Conservation (phyloP, 805 yeast genomes). For the Yamadazyma nakazawae region DNA sequence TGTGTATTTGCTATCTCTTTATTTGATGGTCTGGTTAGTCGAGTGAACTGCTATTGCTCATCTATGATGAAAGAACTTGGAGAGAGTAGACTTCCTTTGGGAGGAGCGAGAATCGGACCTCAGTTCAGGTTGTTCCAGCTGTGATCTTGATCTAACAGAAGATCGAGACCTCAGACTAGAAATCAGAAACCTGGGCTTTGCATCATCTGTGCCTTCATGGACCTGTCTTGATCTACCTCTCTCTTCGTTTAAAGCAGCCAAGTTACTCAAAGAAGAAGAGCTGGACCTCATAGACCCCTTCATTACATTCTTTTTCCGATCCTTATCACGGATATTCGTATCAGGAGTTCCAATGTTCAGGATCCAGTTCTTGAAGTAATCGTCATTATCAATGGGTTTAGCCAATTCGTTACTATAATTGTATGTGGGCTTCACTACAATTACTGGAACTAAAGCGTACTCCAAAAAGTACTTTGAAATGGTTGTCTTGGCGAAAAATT, state of each 20-base stretch:
- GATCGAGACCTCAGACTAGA: conserved; percentile 19
- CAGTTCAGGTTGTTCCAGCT: conserved; percentile 11
- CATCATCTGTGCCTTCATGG: not conserved
- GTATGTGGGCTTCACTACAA: conserved; percentile 40
- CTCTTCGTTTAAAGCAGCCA: conserved; percentile 7
- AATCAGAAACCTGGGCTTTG: conserved; percentile 5
- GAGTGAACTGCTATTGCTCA: not conserved
- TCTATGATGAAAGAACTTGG: conserved; percentile 15
- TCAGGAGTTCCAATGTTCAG: conserved; percentile 22
- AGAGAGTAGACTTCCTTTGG: conserved; percentile 8
- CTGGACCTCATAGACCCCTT: conserved; percentile 9
- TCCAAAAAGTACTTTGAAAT: conserved; percentile 39
- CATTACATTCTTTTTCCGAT: conserved; percentile 11
- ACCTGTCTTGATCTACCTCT: conserved; percentile 11
- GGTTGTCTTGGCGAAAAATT: conserved; percentile 32
- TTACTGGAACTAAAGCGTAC: conserved; percentile 44
- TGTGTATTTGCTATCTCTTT: not conserved
- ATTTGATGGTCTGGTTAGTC: not conserved
- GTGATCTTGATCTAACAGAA: conserved; percentile 18
- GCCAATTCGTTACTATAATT: conserved; percentile 27
- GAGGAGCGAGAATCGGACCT: conserved; percentile 9
- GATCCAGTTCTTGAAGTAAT: conserved; percentile 37
- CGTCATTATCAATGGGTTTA: conserved; percentile 28
- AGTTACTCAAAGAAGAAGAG: conserved; percentile 3
- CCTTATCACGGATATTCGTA: conserved; percentile 17